Base-by-base conservation (phyloP, 805 yeast genomes). In the Candida endomychidarum region DNA sequence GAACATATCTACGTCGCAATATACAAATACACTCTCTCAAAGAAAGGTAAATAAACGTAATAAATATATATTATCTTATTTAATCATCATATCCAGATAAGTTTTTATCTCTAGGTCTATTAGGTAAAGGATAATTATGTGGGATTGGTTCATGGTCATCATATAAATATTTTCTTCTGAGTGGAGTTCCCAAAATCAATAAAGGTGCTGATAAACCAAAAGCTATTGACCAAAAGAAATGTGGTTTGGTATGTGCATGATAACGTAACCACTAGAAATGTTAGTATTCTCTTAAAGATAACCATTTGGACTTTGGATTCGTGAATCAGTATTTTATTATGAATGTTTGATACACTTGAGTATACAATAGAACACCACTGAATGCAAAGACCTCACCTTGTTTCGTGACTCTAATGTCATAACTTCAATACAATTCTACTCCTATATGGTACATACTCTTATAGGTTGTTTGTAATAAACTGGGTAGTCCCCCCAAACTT, bases 211-310 rank as follows among this genome's bases (percentile, higher is more conserved):
- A 58, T 29, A 78, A 56, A 6, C 89, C 95, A 53, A 85, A 70
- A 25, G 71, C 70, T 15, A 78, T 74, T 20, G 88, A 70, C 55
- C 73, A 80, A 58, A 84, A 81, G 48, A 83, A 68, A 63, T 84
- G 87, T 29, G 95, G 95, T 57, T 80, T 78, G 50, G 77, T 77
- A 65, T 84, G 83, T 17, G 90, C 85, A 51, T 80, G 81, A 65
- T 78, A 84, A 59, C 90, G 82, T 49, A 74, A 61, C 86, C 86
- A 81, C 84, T 79, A 47, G n/a, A 37, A 8, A 42, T 9, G 58
- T 53, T 60, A 54, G 60, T 55, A 51, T 17, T 7, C n/a, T 20
- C 8, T 20, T 20, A 5, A 20, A 20, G 7, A 11, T 12, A 6
- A 10, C 8, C 8, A 5, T 6, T 20, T 20, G 22, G 8, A 24